Evolutionary conservation across 2,329 filamentous ascomycete genomes (phyloP).

Genomic region (Scytalidium lignicola): DNA sequence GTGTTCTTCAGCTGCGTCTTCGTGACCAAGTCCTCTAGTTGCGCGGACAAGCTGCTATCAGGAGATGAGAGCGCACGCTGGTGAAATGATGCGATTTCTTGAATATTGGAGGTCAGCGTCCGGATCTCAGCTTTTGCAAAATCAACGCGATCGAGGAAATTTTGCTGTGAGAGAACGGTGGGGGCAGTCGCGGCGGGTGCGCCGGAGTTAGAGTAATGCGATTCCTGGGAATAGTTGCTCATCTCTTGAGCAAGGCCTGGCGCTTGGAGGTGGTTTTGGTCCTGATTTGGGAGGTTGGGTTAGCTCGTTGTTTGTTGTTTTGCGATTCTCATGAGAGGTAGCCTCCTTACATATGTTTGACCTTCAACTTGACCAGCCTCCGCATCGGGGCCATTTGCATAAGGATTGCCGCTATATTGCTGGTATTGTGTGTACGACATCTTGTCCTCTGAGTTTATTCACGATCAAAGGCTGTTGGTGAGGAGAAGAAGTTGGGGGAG

Average conservation of each 20-base stretch:
- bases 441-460: conserved; percentile 29
- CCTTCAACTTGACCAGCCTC: conserved; percentile 29
- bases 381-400: conserved; percentile 47
- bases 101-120: conserved; percentile 60
- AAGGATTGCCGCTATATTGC: conserved; percentile 51
- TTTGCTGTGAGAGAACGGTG: conserved; percentile 52
- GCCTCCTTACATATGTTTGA: conserved; percentile 11
- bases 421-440: conserved; percentile 62
- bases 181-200: conserved; percentile 20
- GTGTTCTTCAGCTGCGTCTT: conserved; percentile 69
- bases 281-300: neutral
- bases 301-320: neutral
- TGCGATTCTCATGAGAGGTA: neutral
- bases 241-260: conserved; percentile 17
- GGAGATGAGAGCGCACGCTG: conserved; percentile 65
- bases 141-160: conserved; percentile 64
- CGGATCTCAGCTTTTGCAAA: conserved; percentile 64
- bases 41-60: conserved; percentile 46
- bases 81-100: conserved; percentile 63
- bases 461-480: conserved; percentile 1
- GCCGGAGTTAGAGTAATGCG: conserved; percentile 22
- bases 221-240: conserved; percentile 21
- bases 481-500: neutral
- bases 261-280: conserved; percentile 12
- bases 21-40: conserved; percentile 58